Evolutionary conservation across 768 basidiomycete genomes (phyloP).

Genomic region (Phanerochaete carnosa): DNA sequence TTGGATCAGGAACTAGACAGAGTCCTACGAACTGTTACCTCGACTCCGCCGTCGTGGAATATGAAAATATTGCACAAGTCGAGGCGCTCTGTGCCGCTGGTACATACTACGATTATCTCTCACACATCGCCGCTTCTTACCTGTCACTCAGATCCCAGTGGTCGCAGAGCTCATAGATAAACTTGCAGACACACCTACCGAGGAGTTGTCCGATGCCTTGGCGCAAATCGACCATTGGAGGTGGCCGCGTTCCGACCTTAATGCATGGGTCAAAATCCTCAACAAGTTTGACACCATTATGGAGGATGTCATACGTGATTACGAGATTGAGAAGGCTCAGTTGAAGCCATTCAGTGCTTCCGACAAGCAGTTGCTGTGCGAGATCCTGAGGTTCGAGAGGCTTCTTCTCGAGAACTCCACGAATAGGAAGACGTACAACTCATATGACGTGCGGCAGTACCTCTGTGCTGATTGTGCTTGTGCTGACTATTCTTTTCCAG

Average conservation of each 20-base stretch:
- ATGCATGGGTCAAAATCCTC: constrained; percentile 93
- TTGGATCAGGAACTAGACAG: constrained; percentile 8
- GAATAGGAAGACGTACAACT: constrained; percentile 92
- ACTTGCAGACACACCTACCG: constrained; percentile 61
- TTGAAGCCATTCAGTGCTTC: constrained; percentile 70
- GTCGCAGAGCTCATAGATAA: constrained; percentile 77
- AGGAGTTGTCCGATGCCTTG: constrained; percentile 69
- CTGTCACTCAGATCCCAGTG: constrained; percentile 59
- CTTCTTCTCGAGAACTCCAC: constrained; percentile 96
- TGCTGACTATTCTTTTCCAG: constrained; percentile 38
- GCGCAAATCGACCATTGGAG: constrained; percentile 77
- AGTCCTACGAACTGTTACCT: neutral
- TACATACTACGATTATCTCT: constrained; percentile 35
- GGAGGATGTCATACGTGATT: constrained; percentile 77
- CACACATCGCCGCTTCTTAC: constrained; percentile 19
- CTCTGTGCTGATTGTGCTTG: neutral
- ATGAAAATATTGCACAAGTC: constrained; percentile 91
- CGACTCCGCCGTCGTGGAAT: constrained; percentile 42
- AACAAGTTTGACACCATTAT: constrained; percentile 94
- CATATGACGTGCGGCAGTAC: constrained; percentile 81
- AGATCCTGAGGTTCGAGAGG: constrained; percentile 86
- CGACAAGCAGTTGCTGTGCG: constrained; percentile 71
- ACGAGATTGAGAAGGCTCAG: constrained; percentile 85
- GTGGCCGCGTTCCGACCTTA: constrained; percentile 95
- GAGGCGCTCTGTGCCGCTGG: constrained; percentile 77